phyloP scores from a whole-genome alignment of 805 yeast genomes.

The Diddensiella transvaalensis region DNA sequence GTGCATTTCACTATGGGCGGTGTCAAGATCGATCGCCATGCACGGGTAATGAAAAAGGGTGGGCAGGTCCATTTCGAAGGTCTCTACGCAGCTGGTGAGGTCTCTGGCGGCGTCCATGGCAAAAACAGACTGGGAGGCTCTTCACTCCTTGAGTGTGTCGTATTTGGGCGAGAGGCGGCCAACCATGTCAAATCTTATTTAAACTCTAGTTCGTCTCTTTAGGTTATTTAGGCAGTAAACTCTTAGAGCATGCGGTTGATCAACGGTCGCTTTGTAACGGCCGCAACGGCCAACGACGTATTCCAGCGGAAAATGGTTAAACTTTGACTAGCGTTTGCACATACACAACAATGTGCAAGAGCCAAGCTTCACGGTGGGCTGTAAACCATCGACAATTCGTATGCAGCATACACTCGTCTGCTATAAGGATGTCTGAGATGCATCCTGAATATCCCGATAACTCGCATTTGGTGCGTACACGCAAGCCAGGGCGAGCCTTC shows the following conservation, averaged over 20 bases:
- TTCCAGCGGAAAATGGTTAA: no score
- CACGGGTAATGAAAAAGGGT: slow-evolving; percentile 37
- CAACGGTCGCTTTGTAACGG: no score
- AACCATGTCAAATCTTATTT: slow-evolving; percentile 6
- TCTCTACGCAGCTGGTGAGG: slow-evolving; percentile 55
- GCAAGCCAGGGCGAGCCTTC: slow-evolving; percentile 40
- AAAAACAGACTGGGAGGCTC: slow-evolving; percentile 54
- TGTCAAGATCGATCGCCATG: slow-evolving; percentile 47
- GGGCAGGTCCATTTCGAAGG: slow-evolving; percentile 34
- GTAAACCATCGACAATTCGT: no score
- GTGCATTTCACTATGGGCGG: slow-evolving; percentile 72
- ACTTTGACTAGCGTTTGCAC: no score
- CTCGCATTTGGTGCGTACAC: slow-evolving; percentile 37
- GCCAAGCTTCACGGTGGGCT: no score
- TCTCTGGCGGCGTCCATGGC: slow-evolving; percentile 60
- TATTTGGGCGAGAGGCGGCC: slow-evolving; percentile 42
- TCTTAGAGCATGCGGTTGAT: no score
- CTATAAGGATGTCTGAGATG: slow-evolving; percentile 10
- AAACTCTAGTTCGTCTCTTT: not conserved
- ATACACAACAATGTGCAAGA: no score
- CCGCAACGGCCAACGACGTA: no score
- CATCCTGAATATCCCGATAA: slow-evolving; percentile 40
- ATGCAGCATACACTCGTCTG: no score
- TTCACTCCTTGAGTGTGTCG: slow-evolving; percentile 53
- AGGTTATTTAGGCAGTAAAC: no score